Conservation (phyloP, 805 yeast species). For the Saturnispora halmiae region DNA sequence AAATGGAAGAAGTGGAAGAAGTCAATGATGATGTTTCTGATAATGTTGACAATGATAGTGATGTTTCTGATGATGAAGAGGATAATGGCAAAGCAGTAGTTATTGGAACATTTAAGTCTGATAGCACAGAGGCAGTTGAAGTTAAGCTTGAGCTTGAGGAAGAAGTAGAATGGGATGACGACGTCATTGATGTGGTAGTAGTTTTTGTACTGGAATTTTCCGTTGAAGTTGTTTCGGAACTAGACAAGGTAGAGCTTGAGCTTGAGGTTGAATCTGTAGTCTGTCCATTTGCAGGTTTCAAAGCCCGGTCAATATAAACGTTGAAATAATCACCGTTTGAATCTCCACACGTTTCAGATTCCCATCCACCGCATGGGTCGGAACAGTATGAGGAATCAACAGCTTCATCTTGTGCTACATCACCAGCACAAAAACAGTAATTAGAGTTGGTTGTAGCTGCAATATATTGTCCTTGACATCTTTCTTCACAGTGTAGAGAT, state of each 20-base stretch:
- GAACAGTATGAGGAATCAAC: slow-evolving; percentile 34
- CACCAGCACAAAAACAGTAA: slow-evolving; percentile 59
- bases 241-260: slow-evolving; percentile 13
- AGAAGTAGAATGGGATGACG: too few species aligned
- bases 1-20: slow-evolving; percentile 13
- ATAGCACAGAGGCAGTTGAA: too few species aligned
- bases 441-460: slow-evolving; percentile 41
- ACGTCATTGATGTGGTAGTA: too few species aligned
- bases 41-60: too few species aligned
- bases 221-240: too few species aligned
- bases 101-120: too few species aligned
- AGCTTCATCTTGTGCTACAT: slow-evolving; percentile 25
- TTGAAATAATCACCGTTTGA: slow-evolving; percentile 31
- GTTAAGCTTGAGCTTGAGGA: too few species aligned
- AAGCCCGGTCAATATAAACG: slow-evolving; percentile 33
- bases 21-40: slow-evolving; percentile 15
- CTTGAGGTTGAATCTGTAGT: slow-evolving; percentile 15
- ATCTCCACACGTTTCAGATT: slow-evolving; percentile 54
- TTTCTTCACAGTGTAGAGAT: slow-evolving; percentile 45
- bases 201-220: too few species aligned
- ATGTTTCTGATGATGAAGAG: too few species aligned
- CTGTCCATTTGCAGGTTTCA: slow-evolving; percentile 12
- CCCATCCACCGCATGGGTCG: slow-evolving; percentile 51
- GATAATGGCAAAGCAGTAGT: too few species aligned
- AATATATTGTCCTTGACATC: slow-evolving; percentile 38